Base-by-base conservation (phyloP, 805 yeast genomes). In the Candida morakotiae region DNA sequence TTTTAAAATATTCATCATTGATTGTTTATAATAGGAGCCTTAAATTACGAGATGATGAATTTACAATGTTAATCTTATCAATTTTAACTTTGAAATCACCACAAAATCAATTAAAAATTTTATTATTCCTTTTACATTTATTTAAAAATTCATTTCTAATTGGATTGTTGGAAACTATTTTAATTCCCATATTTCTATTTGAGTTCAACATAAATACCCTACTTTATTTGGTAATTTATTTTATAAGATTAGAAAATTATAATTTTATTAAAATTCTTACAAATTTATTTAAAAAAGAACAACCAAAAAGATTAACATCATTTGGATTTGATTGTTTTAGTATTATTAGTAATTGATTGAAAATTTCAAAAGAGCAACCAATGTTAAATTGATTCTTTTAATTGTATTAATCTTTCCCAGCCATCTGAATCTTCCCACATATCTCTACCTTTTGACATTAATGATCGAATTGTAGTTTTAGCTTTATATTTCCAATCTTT, bases 401-500 rank as follows among this genome's bases (percentile, higher is more conserved):
- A 46, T 22, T 72, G 76, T 39, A 67, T 60, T 39, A 88, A 60
- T 43, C 68, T 71, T 28, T 79, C 77, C 86, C 91, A 88, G 1
- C 87, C 93, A 24, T 75, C 81, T 2, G 83, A 69, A 43, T 75
- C 87, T 48, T 84, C 89, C 96, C 96, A 88, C 44, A 72, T 72
- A 17, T 69, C 64, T 49, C 76, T 82, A 7, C 96, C 96, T 53
- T 81, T 83, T 13, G 91, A 79, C 76, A 85, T 72, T 46, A 88
- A 65, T 1, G 86, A 74, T 51, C 94, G 73, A 15, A 88, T 72
- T 1, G 85, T 67, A 11, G 84, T 72, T 44, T 81, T 73, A 2
- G 95, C 81, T 56, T 87, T 87, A 62, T 82, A 85, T 53, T 78
- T 83, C 97, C 97, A 89, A 54, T 88, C 95, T 52, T 81, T 79